phyloP scores from a whole-genome alignment of 2,329 filamentous ascomycete genomes.

The Exophiala lecanii-corni region DNA sequence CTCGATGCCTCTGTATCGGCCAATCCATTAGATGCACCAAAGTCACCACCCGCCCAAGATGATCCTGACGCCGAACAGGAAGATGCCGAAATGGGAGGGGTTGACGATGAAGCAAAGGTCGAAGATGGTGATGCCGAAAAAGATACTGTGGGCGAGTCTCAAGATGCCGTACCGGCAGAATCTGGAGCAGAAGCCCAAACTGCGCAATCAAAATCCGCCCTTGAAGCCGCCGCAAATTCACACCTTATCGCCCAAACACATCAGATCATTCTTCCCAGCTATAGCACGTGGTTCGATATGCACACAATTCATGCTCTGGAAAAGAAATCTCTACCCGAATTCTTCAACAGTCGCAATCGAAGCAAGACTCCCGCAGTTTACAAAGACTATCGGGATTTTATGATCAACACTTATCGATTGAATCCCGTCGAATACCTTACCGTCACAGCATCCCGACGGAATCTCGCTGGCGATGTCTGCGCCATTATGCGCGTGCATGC shows the following conservation, averaged over 20 bases:
- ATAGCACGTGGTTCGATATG: conserved; percentile 99
- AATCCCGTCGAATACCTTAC: conserved; percentile 96
- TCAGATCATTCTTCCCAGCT: conserved; percentile 92
- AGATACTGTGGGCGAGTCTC: conserved; percentile 39
- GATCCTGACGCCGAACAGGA: conserved; percentile 52
- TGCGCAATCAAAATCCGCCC: conserved; percentile 69
- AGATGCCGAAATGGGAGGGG: conserved; percentile 78
- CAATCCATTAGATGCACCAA: conserved; percentile 53
- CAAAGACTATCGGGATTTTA: conserved; percentile 98
- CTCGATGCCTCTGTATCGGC: conserved; percentile 7
- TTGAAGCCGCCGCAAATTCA: conserved; percentile 82
- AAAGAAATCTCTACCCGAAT: conserved; percentile 90
- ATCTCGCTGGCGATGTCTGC: conserved; percentile 94
- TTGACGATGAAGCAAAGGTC: conserved; percentile 41
- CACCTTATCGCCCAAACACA: conserved; percentile 92
- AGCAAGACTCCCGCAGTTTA: conserved; percentile 97
- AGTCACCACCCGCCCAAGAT: conserved; percentile 59
- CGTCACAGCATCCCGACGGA: conserved; percentile 90
- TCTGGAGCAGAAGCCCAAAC: conserved; percentile 48
- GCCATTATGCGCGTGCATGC: conserved; percentile 98
- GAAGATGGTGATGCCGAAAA: conserved; percentile 36
- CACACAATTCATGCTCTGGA: conserved; percentile 84
- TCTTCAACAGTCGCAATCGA: conserved; percentile 96
- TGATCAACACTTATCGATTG: conserved; percentile 98
- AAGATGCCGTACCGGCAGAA: conserved; percentile 40